A percentile compares a stretch with the other conserved stretches of the same genome.
These are phyloP conservation scores for Tetrahymena borealis DNA, from an alignment of 73 alveolate genomes.

Conservation along the genomic window DNA sequence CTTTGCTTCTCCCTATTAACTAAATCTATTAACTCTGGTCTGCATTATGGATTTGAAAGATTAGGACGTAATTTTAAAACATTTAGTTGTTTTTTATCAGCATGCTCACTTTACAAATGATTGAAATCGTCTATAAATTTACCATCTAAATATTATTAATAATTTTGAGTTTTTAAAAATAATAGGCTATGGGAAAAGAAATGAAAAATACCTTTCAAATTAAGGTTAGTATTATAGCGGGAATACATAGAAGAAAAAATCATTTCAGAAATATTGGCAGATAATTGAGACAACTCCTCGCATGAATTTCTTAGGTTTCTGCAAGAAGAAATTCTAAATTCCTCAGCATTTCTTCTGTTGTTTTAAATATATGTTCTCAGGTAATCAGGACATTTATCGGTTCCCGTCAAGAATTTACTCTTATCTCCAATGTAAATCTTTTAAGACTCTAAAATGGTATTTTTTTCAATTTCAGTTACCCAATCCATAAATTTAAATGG, in stretches of 20 bases:
- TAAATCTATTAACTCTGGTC: slow-evolving; percentile 28
- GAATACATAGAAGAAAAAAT: background rate
- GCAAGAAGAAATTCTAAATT: slow-evolving; percentile 27
- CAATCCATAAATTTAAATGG: slow-evolving; percentile 7
- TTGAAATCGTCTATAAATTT: background rate
- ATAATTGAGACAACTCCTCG: slow-evolving; percentile 25
- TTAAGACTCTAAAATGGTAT: slow-evolving; percentile 15
- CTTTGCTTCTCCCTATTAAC: slow-evolving; percentile 11
- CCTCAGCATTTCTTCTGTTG: slow-evolving; percentile 21
- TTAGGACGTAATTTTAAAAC: slow-evolving; percentile 17
- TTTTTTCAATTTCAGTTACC: slow-evolving; percentile 28
- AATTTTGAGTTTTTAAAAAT: no score
- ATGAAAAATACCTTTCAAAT: background rate
- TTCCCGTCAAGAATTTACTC: slow-evolving; percentile 26
- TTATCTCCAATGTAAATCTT: slow-evolving; percentile 34
- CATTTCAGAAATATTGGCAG: slow-evolving; percentile 24
- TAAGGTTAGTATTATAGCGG: background rate
- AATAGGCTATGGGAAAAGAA: no score
- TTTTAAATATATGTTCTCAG: slow-evolving; percentile 29
- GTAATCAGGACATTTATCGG: slow-evolving; percentile 43
- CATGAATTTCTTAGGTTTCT: slow-evolving; percentile 40
- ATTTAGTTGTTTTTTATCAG: background rate
- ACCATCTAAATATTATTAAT: background rate
- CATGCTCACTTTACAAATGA: background rate
- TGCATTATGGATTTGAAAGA: slow-evolving; percentile 39